A percentile compares a stretch with the other conserved stretches of the same genome.
phyloP scores from a whole-genome alignment of 768 basidiomycete genomes.

The Mycena alexandri region DNA sequence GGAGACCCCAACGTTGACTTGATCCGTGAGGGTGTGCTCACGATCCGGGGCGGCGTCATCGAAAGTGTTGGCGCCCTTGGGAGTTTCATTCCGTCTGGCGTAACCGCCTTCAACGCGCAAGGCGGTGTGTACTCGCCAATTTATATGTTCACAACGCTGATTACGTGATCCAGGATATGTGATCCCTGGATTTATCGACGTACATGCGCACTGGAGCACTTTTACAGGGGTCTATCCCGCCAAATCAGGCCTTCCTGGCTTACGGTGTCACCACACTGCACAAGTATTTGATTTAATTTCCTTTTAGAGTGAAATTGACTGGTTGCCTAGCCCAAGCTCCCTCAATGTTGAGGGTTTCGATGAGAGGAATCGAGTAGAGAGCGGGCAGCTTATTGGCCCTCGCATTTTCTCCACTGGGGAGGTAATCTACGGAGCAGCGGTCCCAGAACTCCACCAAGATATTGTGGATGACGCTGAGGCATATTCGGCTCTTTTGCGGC shows the following conservation, averaged over 20 bases:
- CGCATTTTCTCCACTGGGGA: conserved; percentile 80
- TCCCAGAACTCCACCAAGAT: conserved; percentile 65
- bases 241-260: conserved; percentile 77
- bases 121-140: conserved; percentile 61
- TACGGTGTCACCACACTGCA: conserved; percentile 84
- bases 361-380: conserved; percentile 77
- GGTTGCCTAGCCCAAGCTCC: conserved; percentile 67
- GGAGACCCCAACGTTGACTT: conserved; percentile 64
- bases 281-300: conserved; percentile 60
- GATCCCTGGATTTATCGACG: conserved; percentile 80
- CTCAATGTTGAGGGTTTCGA: conserved; percentile 71
- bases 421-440: conserved; percentile 70
- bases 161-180: conserved; percentile 62
- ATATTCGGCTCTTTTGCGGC: conserved; percentile 71
- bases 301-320: background rate
- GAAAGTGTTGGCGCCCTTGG: conserved; percentile 56
- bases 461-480: conserved; percentile 74
- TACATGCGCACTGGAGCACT: conserved; percentile 82
- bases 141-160: background rate
- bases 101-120: conserved; percentile 66
- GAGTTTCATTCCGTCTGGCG: conserved; percentile 50
- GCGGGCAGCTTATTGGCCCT: conserved; percentile 76
- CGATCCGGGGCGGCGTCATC: conserved; percentile 71
- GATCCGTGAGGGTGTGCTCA: conserved; percentile 63
- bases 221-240: conserved; percentile 66